Evolutionary conservation across 2,329 filamentous ascomycete genomes (phyloP), one percentile per base, ranked within the genome.

Genomic region (Aurifilum marmelostoma): DNA sequence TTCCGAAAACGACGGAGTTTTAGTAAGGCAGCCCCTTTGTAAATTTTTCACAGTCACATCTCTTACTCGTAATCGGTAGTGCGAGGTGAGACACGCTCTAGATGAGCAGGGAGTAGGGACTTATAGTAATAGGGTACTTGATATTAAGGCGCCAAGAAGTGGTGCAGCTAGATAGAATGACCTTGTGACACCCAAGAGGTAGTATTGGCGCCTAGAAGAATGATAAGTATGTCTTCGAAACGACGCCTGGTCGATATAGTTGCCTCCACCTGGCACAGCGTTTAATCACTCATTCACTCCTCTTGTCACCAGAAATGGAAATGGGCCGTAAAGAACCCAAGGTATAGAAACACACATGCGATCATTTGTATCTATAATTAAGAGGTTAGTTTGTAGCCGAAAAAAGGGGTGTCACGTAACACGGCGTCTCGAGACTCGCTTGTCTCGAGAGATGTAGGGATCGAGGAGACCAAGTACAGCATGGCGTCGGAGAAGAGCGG

Each of bases 401-500:
- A 58, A 29, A 21, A 59, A 39, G 60, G 21, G 59, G n/a, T 47
- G 62, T 66, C 69, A 66, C 21, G 66, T 70, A 59, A 63, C 66
- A 70, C 63, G 29, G 47, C 21, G 50, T 54, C 52, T 32, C 41
- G 58, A 66, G 2, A 50, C 58, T 70, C 66, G 66, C 66, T 70
- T 66, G 60, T 62, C 34, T 41, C 50, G 66, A 63, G 24, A 41
- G 69, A 41, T 21, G 43, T 29, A 47, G 6, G n/a, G 39, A 32
- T 18, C 16, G n/a, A 29, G 39, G 50, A 24, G 43, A n/a, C 9
- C 21, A 47, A n/a, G 18, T 47, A 18, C 43, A 47, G 1, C 14
- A 18, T 43, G 34, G 41, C n/a, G 39, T 41, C 24, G 58, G 58
- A 62, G 37, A 54, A 66, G 27, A 41, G 34, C 34, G 12, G 27